Base-by-base conservation (phyloP, 1,139 yeast species). In the Groenewaldozyma sp. region DNA sequence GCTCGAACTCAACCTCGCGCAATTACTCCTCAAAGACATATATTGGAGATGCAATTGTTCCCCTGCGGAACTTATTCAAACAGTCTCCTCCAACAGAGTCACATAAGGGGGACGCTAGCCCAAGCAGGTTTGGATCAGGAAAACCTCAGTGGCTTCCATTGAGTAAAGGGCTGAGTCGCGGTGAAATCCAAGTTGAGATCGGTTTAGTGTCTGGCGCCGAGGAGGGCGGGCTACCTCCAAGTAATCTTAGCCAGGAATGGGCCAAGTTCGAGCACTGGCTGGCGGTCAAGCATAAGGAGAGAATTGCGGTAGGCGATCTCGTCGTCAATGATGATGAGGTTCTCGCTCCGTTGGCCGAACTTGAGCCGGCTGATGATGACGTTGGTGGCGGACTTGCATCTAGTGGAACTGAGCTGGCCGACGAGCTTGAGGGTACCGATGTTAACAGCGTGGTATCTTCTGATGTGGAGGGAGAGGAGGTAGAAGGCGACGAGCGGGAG, bases 1-100 rank as follows among this genome's bases (percentile, higher is more conserved):
- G n/a, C n/a, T n/a, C n/a, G n/a, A n/a, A n/a, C n/a, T n/a, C n/a
- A n/a, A 22, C 26, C 26, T 7, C 10, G 26, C 26, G n/a, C n/a
- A 13, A 29, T 29, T 45, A 54, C 14, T 46, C 50, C 31, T 44
- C 56, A 14, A 57, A 59, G 43, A 68, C 64, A 40, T 78, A 76
- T 51, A 56, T 78, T 40, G 84, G 84, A 1, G 83, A 77, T 47
- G 58, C 72, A 20, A 55, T 78, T 28, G 46, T 78, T 13, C 61
- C 65, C n/a, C 47, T 76, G 4, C 46, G 58, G 3, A 74, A 72
- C 19, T 45, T 74, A 3, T 71, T 76, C 46, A 16, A 27, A 19
- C 21, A 40, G n/a, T n/a, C n/a, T n/a, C n/a, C n/a, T n/a, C n/a
- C n/a, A n/a, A n/a, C n/a, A n/a, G n/a, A n/a, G n/a, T n/a, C n/a